Evolutionary conservation across 2,329 filamentous ascomycete species (phyloP), one percentile per base, ranked within the genome.

Genomic region (Xylariaceae sp.): DNA sequence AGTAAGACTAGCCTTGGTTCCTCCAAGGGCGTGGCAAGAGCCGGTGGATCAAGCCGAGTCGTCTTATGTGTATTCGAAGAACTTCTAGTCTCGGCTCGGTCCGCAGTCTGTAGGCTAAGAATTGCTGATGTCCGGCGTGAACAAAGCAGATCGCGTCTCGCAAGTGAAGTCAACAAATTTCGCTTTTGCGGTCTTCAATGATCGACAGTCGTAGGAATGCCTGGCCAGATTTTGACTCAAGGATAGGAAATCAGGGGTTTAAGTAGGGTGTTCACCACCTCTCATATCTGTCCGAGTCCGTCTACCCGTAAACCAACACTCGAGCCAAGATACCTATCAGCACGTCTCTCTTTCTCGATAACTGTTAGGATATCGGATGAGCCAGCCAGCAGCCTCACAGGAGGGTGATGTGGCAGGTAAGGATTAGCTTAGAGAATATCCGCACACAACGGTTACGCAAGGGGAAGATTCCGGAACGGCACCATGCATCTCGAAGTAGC

Each of bases 401-500:
- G 44, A 36, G 15, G 42, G 41, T 39, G 49, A 64, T 63, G 62
- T 64, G 62, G 58, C 63, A 60, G 60, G 44, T 60, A 59, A 55
- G 58, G 53, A 61, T 62, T 64, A 64, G 62, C 52, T 61, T 57
- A 49, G 46, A 36, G 43, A 49, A 52, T 54, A 56, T 63, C 58
- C 62, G 64, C 65, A 62, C 62, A 58, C 63, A 59, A 63, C 55
- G 54, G 53, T 62, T 53, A 61, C 52, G 54, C 54, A 58, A 57
- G 48, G 60, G n/a, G n/a, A n/a, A n/a, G n/a, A n/a, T n/a, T n/a
- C n/a, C 64, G 64, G 64, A 10, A 52, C 64, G 64, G 64, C 59
- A 65, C 60, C 52, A 58, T 66, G 64, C 64, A 66, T 65, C 56
- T 57, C 61, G 58, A 58, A 58, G 22, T 27, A 27, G 22, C 7